A percentile compares a stretch with the other conserved stretches of the same genome.
Conservation (phyloP, 1,284 basidiomycete species). For the Rhodotorula sp. region DNA sequence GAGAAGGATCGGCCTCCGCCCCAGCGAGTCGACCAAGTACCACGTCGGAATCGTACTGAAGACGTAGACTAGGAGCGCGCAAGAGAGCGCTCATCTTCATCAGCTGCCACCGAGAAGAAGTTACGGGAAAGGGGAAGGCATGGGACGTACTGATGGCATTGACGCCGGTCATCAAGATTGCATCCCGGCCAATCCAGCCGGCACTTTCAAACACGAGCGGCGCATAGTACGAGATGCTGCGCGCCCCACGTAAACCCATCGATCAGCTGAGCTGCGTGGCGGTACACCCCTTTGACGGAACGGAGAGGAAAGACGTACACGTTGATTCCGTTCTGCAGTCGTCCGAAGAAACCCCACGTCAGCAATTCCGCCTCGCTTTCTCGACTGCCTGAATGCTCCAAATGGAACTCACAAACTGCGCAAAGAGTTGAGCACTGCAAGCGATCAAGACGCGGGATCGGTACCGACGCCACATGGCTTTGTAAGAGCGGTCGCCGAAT, state of each 20-base stretch:
- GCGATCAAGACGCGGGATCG: conserved; percentile 79
- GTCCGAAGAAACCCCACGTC: neutral
- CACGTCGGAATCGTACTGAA: conserved; percentile 60
- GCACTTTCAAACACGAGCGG: conserved; percentile 59
- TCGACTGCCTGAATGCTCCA: neutral
- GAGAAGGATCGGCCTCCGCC: conserved; percentile 84
- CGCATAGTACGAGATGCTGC: conserved; percentile 66
- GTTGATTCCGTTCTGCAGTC: conserved; percentile 38
- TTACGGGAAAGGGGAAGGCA: conserved; percentile 57
- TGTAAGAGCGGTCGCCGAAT: conserved; percentile 8
- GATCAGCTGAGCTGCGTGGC: neutral
- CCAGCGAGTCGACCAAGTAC: conserved; percentile 92
- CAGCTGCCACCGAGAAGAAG: neutral
- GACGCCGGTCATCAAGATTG: conserved; percentile 95
- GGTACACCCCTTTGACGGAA: neutral
- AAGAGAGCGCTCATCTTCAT: neutral
- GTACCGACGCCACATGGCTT: conserved; percentile 12
- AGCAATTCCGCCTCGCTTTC: neutral
- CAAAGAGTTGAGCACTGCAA: conserved; percentile 96
- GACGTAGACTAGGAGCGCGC: conserved; percentile 15
- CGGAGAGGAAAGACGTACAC: conserved; percentile 54
- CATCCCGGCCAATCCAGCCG: conserved; percentile 95
- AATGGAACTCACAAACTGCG: conserved; percentile 68
- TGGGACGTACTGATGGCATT: conserved; percentile 60
- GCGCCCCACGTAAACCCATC: too few relatives aligned